Evolutionary conservation across 2,329 filamentous ascomycete genomes (phyloP), one percentile per base, ranked within the genome.

Genomic region (Aspergillus pseudotamarii): DNA sequence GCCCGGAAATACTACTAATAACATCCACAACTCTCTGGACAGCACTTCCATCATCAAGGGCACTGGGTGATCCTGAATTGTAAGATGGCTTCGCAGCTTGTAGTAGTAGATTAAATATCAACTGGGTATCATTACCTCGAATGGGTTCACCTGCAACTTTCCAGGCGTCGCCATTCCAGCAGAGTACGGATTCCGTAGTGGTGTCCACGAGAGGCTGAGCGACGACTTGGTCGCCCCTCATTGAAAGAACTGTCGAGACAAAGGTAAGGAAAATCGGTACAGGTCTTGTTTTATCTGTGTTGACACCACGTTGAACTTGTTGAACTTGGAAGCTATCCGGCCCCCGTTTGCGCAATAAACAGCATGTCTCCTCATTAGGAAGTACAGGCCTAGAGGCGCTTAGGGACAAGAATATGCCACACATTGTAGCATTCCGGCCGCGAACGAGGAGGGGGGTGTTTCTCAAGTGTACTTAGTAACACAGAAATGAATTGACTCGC

Each of bases 121-220:
- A 79, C 71, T 90, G 84, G 3, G 91, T 91, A 78, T 99, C 95
- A 73, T 97, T 97, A 62, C 88, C 91, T 41, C 71, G 64, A 6
- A 97, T 82, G 1, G 76, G 71, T 11, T 84, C 70, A 38, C 83
- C 84, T 10, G 78, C 79, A 57, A 96, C 84, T 62, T 86, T 89
- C 95, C 95, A 99, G 1, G 93, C 94, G 76, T 99, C 95, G 50
- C 95, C 95, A 73, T 99, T 99, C 95, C 95, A 99, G 83, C 94
- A 97, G 2, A 99, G 83, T 0, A 92, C 82, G 1, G 90, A 92
- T 4, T 84, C 83, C 0, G 84, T 84, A 0, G 70, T 66, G 3
- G 73, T 43, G 67, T 90, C 86, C 48, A 85, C 76, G 4, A 96
- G 85, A 2, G 95, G 95, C 76, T 98, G 95, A 38, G 80, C 75